Percentiles rank a stretch among this genome's conserved stretches.
These are phyloP conservation scores for Bimuria novae-zelandiae DNA, from an alignment of 2,329 filamentous ascomycete genomes.

Conservation along the genomic window DNA sequence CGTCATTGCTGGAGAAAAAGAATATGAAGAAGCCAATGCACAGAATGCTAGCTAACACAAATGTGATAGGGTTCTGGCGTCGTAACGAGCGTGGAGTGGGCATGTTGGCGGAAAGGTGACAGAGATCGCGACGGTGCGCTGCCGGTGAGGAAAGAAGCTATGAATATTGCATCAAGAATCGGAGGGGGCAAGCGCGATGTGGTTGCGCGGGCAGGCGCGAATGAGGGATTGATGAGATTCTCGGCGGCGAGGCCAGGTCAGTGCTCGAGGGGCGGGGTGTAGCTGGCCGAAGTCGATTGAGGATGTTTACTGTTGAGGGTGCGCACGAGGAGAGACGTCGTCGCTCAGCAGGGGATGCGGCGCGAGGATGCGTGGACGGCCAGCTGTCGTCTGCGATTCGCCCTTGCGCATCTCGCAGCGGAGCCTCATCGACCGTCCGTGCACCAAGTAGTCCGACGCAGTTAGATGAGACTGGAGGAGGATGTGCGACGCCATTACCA, in stretches of 20 bases:
- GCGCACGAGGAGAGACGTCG: background rate
- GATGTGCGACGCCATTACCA: background rate
- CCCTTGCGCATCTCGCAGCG: conserved; percentile 5
- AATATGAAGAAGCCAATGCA: conserved; percentile 65
- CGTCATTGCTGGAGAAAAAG: conserved; percentile 66
- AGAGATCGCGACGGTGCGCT: conserved; percentile 36
- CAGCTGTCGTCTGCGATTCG: conserved; percentile 13
- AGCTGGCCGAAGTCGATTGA: background rate
- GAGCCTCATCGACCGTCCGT: conserved; percentile 12
- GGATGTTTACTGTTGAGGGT: background rate
- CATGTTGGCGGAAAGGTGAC: conserved; percentile 52
- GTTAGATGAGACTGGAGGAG: background rate
- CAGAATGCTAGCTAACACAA: conserved; percentile 72
- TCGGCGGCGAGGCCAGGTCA: conserved; percentile 26
- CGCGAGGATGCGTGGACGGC: background rate
- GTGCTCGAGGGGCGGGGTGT: background rate
- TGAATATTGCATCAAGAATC: conserved; percentile 39
- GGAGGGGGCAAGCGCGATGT: conserved; percentile 9
- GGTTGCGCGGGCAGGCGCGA: conserved; percentile 24
- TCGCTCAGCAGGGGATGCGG: background rate
- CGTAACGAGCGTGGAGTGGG: conserved; percentile 70
- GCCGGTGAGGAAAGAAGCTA: conserved; percentile 35
- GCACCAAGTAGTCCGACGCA: conserved; percentile 6
- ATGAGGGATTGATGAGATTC: conserved; percentile 32
- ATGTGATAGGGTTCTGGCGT: conserved; percentile 76